Base-by-base conservation (phyloP, 2,329 filamentous ascomycete genomes). In the Penicillium sp. region DNA sequence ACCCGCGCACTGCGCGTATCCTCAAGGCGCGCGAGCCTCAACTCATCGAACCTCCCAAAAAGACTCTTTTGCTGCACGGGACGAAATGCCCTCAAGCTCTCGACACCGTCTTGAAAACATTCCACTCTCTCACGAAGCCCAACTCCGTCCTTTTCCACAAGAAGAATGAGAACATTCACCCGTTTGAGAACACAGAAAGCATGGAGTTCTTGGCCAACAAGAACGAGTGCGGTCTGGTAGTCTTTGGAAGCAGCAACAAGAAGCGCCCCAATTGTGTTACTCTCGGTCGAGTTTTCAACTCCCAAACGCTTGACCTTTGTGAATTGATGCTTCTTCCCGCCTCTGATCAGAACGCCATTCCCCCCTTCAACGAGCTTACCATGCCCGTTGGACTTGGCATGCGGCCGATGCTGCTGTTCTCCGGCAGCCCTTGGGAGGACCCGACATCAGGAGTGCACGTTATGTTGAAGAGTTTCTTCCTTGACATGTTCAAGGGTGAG, bases 201-300 rank as follows among this genome's bases (percentile, higher is more conserved):
- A 80, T 97, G 57, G 89, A 96, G 72, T 98, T 98, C 76, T 90
- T 98, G 76, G 85, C 86, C 54, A 84, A 90, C 66, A 98, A 97
- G 76, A 98, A 98, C 73, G 93, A 98, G 69, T 84, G 88, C 63
- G 86, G 84, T 39, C 76, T 96, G 41, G 79, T 96, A 57, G 79
- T 93, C 57, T 95, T 95, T 62, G 90, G 85, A 45, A 84, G 81
- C 67, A 86, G 85, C 70, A 88, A 81, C 69, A 98, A 97, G 79
- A 98, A 97, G 79, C 80, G 93, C n/a, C 90, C 90, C 4, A 90
- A 98, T 71, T 85, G 84, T 53, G 69, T 98, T 61, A 96, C 90
- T 0, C 71, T 97, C 39, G 77, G 85, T 36, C 83, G 93, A 54
- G 87, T 86, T 38, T 97, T 95, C 68, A 81, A 84, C 61, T 82